phyloP scores from a whole-genome alignment of 805 yeast genomes.

The Metschnikowia lachancei region DNA sequence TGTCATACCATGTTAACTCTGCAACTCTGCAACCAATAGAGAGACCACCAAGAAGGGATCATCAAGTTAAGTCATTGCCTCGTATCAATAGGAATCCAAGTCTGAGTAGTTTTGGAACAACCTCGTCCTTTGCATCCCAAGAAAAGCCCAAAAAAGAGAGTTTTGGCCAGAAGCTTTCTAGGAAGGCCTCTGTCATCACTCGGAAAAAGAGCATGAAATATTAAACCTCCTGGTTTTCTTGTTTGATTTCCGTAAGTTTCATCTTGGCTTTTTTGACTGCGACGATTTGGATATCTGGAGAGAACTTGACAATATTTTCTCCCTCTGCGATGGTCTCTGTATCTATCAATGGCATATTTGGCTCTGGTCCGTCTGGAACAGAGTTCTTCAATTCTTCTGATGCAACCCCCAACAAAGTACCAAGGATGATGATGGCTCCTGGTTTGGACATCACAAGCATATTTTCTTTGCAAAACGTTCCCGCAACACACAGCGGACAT shows the following conservation, averaged over 20 bases:
- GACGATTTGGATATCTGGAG: constrained; percentile 51
- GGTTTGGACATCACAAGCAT: constrained; percentile 82
- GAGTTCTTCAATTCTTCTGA: constrained; percentile 42
- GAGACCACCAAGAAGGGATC: constrained; percentile 4
- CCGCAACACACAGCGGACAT: constrained; percentile 85
- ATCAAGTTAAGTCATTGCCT: constrained; percentile 12
- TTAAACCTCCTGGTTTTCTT: background rate
- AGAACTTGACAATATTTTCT: constrained; percentile 53
- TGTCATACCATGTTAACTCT: constrained; percentile 9
- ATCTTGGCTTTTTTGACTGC: constrained; percentile 18
- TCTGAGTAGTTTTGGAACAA: constrained; percentile 9
- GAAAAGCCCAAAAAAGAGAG: constrained; percentile 23
- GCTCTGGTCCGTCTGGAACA: constrained; percentile 71
- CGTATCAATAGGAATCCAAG: constrained; percentile 10
- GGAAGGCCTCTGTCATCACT: constrained; percentile 34
- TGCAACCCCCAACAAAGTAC: constrained; percentile 54
- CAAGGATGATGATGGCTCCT: constrained; percentile 72
- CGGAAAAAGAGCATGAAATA: constrained; percentile 18
- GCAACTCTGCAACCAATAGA: constrained; percentile 16
- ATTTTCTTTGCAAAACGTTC: constrained; percentile 75
- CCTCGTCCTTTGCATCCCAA: constrained; percentile 4
- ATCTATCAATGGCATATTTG: constrained; percentile 62
- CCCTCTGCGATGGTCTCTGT: constrained; percentile 69
- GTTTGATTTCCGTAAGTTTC: background rate
- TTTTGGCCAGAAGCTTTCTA: constrained; percentile 32